Evolutionary conservation across 225 moss, liverwort and hornwort genomes (phyloP), one percentile per base, ranked within the genome.

Genomic region (Lunularia cruciata): DNA sequence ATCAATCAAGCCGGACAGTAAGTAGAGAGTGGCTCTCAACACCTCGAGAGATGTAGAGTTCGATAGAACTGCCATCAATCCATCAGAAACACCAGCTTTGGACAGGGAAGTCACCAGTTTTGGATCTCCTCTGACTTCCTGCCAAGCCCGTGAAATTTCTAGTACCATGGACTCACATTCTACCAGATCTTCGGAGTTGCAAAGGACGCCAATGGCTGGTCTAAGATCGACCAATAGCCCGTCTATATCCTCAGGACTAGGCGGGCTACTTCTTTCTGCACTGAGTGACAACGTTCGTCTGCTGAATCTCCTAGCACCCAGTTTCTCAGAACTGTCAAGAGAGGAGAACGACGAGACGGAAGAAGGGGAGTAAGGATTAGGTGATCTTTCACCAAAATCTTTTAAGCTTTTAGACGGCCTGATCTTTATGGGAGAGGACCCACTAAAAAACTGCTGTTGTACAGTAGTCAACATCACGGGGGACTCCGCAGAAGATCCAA

Each of bases 51-150:
- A 48, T 34, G 67, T 28, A 26, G 80, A 77, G 46, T 68, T 75
- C 45, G 66, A 70, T 7, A 84, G 69, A 39, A 84, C 66, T 23
- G 80, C 74, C 45, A 84, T 74, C 63, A 84, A 49, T 42, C 77
- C 77, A 30, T 77, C 51, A 5, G 74, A 39, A 15, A 77, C 62
- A 33, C 65, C 76, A 23, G 71, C 42, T n/a, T 65, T 77, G n/a
- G 57, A 62, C 25, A 84, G 80, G 61, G 45, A 19, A 30, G 70
- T 53, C 34, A 62, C 60, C 27, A 84, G 27, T 55, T 54, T 65
- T 40, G 73, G 54, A 30, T 74, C 72, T 49, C 68, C 80, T 59
- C 57, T 58, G 26, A 47, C 64, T 57, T 80, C 57, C 36, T 67
- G 66, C 52, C 80, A 69, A 46, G 73, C 47, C 18, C 57, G 52